Percentiles rank a stretch among this genome's conserved stretches.
Evolutionary conservation across 495 filamentous ascomycete genomes (phyloP).

Genomic region (Talaromyces thailandensis): DNA sequence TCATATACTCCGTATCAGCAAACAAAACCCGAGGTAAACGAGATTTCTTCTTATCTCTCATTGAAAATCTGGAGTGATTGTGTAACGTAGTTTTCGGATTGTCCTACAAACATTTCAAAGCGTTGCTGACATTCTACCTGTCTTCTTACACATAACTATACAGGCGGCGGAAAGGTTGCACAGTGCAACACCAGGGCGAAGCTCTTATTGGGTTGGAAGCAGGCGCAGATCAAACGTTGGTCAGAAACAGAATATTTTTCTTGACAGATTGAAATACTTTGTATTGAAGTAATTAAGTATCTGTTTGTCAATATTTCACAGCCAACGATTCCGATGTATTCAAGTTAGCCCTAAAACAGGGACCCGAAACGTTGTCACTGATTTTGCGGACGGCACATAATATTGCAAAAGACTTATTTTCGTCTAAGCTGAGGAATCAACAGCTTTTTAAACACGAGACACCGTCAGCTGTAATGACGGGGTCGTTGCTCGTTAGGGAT

Average conservation of each 20-base stretch:
- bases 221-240: not conserved
- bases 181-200: not conserved
- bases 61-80: not conserved
- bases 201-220: not conserved
- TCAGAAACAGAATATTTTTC: not conserved
- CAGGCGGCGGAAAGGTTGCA: not conserved
- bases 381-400: not conserved
- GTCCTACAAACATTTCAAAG: not conserved
- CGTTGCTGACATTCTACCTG: not conserved
- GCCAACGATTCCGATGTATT: not conserved
- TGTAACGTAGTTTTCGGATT: not conserved
- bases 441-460: not conserved
- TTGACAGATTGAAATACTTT: not conserved
- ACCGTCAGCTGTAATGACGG: not conserved
- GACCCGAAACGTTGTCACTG: not conserved
- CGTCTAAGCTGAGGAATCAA: not conserved
- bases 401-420: not conserved
- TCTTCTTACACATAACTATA: not conserved
- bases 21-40: not conserved
- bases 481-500: not conserved
- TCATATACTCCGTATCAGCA: not conserved
- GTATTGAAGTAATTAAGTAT: not conserved
- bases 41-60: not conserved
- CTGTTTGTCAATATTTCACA: not conserved
- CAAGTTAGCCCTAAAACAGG: not conserved